A percentile compares a stretch with the other conserved stretches of the same genome.
Evolutionary conservation across 2,329 filamentous ascomycete genomes (phyloP).

Genomic region (Hymenoscyphus albidus): DNA sequence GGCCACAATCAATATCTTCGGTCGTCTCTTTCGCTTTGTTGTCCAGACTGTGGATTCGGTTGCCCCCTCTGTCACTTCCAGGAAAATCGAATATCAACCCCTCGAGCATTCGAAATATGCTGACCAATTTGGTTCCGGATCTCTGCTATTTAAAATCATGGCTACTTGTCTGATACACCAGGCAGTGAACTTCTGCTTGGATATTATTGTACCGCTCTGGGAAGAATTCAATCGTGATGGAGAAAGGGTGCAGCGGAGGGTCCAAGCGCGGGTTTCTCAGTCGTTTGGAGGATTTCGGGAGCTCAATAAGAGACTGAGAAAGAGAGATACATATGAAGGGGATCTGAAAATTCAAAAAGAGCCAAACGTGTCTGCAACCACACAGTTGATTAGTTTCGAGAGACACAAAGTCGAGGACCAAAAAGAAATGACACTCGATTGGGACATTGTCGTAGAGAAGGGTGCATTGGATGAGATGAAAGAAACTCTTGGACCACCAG

Average conservation of each 20-base stretch:
- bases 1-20: not conserved
- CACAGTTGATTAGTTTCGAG: slow-evolving; percentile 9
- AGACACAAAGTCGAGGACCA: slow-evolving; percentile 9
- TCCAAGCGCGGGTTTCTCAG: slow-evolving; percentile 4
- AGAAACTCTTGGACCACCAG: slow-evolving; percentile 17
- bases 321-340: not conserved
- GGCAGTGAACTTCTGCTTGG: slow-evolving; percentile 4
- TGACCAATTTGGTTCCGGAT: not conserved
- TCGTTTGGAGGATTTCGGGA: slow-evolving; percentile 5
- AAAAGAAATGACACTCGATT: slow-evolving; percentile 8
- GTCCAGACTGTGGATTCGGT: not conserved
- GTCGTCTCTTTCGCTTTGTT: not conserved
- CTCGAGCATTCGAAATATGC: not conserved
- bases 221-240: slow-evolving; percentile 6
- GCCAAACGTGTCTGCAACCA: not conserved
- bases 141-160: slow-evolving; percentile 12
- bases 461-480: slow-evolving; percentile 17
- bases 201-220: slow-evolving; percentile 12
- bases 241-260: not conserved
- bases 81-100: not conserved
- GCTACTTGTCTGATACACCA: slow-evolving; percentile 13
- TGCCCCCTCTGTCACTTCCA: not conserved
- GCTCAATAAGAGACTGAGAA: not conserved
- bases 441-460: slow-evolving; percentile 12
- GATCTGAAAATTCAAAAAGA: not conserved